A percentile compares a stretch with the other conserved stretches of the same genome.
Conservation (phyloP, 805 yeast species). For the Saccharomyces mikatae region DNA sequence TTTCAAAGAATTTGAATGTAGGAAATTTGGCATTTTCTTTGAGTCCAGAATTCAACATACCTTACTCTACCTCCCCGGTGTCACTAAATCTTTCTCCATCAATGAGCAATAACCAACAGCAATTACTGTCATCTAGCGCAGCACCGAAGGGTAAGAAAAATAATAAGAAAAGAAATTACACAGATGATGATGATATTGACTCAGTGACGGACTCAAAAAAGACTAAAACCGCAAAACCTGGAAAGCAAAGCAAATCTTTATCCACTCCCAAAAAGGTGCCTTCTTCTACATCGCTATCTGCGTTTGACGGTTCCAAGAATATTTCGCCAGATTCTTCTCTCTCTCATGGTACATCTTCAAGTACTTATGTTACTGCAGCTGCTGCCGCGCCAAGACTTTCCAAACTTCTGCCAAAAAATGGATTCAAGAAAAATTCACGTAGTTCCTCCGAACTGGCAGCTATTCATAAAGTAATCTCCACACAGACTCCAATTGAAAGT, state of each 20-base stretch:
- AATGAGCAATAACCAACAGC: neutral
- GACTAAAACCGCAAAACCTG: neutral
- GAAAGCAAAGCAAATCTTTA: neutral
- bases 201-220: neutral
- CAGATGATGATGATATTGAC: neutral
- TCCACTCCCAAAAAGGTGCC: neutral
- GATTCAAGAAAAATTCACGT: slow-evolving; percentile 32
- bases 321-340: neutral
- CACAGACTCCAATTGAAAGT: slow-evolving; percentile 22
- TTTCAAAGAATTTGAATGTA: slow-evolving; percentile 4
- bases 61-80: slow-evolving; percentile 71
- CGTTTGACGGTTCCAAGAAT: neutral
- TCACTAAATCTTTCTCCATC: slow-evolving; percentile 45
- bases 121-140: neutral
- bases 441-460: slow-evolving; percentile 70
- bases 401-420: slow-evolving; percentile 34
- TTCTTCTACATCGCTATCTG: slow-evolving; percentile 2
- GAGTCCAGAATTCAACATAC: slow-evolving; percentile 38
- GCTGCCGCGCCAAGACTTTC: slow-evolving; percentile 79
- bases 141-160: slow-evolving; percentile 1
- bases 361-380: slow-evolving; percentile 54
- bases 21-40: slow-evolving; percentile 17
- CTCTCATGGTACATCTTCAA: neutral
- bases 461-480: slow-evolving; percentile 35
- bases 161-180: slow-evolving; percentile 1